Evolutionary conservation across 768 basidiomycete species (phyloP), one percentile per base, ranked within the genome.

Genomic region (Floccularia luteovirens): DNA sequence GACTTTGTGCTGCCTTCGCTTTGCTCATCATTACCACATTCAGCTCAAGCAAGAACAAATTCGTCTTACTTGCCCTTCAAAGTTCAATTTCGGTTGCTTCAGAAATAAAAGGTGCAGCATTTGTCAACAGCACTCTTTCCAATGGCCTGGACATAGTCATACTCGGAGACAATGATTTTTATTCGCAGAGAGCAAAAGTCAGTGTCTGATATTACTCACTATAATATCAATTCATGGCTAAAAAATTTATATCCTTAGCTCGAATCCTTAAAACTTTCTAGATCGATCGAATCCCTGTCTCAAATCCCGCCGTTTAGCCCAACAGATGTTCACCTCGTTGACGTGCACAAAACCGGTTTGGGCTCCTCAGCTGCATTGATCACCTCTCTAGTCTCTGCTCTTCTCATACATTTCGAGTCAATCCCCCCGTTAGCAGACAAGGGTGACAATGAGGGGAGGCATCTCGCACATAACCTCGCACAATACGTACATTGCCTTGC

Each of bases 311-410:
- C 88, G 0, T 97, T 98, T 65, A 69, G 65, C 23, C 67, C 72
- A 19, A 81, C 87, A 12, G 75, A 79, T 41, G 82, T 84, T 35
- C 63, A 60, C 0, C 68, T 99, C 25, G 63, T 72, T 0, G 66
- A 88, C 36, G 93, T 94, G n/a, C 92, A 97, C 73, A 99, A 99
- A 66, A 98, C 96, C 0, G 96, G 96, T 6, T 77, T 98, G 35
- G 96, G 96, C 28, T 97, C 93, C 4, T 96, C 92, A 2, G 96
- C 96, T 4, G 91, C 96, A 0, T 75, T 99, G 47, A 96, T 97
- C 57, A 97, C 96, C 2, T 94, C 94, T 31, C 77, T 98, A 43
- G 85, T 91, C 37, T 81, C 89, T 31, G 82, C 80, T 2, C 73
- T 99, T 24, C 75, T 97, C 20, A 62, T 90, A 20, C 89, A 90